Percentiles rank a stretch among this genome's conserved stretches.
Conservation (phyloP, 164 flowering plant species). For the Saururus chinensis region DNA sequence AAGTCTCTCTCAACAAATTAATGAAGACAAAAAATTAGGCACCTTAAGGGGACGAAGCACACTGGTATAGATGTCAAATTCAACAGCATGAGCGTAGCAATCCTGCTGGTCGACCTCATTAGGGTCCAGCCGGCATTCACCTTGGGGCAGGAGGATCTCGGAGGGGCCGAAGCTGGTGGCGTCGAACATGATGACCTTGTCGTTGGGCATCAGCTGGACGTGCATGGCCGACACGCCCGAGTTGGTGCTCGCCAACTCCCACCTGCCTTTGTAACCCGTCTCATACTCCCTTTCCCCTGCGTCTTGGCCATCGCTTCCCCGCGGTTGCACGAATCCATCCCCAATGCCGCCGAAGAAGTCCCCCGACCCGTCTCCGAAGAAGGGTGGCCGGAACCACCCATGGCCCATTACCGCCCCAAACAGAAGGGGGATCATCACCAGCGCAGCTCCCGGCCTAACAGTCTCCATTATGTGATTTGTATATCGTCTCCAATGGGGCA, state of each 20-base stretch:
- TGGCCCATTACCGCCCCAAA: constrained; percentile 2
- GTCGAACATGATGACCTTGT: constrained; percentile 56
- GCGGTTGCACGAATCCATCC: no score
- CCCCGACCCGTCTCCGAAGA: background rate
- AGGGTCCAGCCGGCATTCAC: constrained; percentile 20
- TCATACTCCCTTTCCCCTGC: constrained; percentile 1
- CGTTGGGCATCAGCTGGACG: constrained; percentile 32
- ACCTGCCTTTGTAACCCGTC: constrained; percentile 24
- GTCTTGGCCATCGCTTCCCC: background rate
- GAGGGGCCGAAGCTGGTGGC: constrained; percentile 45
- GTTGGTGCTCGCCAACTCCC: constrained; percentile 33
- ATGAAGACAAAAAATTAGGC: no score
- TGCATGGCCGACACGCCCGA: constrained; percentile 75
- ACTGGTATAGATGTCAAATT: constrained; percentile 30
- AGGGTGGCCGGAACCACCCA: background rate
- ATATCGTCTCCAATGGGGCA: constrained; percentile 2
- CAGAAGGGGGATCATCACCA: constrained; percentile 24
- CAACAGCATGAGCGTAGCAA: constrained; percentile 64
- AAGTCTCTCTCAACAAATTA: no score
- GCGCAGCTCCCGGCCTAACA: background rate
- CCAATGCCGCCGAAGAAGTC: background rate
- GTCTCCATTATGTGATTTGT: constrained; percentile 17
- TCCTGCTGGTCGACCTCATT: constrained; percentile 15
- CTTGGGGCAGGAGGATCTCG: constrained; percentile 15
- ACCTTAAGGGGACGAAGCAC: constrained; percentile 42